These are phyloP conservation scores for Massariosphaeria phaeospora DNA, from an alignment of 495 filamentous ascomycete species.

Conservation along the genomic window DNA sequence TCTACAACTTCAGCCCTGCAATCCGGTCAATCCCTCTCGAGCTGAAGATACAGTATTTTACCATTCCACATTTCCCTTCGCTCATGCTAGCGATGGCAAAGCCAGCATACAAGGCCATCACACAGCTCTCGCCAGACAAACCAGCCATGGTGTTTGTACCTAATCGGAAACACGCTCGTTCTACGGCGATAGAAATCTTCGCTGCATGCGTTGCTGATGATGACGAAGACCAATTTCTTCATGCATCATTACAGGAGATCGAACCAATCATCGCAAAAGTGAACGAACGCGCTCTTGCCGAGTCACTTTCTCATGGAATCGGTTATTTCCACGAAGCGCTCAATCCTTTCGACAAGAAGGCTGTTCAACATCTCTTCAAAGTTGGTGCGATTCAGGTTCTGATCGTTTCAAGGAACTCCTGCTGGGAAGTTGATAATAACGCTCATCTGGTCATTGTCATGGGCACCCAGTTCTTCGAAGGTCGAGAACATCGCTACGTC, in stretches of 20 bases:
- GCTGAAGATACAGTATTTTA: conserved; percentile 91
- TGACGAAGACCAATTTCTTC: conserved; percentile 88
- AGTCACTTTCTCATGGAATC: conserved; percentile 91
- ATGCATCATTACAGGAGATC: conserved; percentile 74
- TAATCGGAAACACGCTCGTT: conserved; percentile 82
- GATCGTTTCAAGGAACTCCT: conserved; percentile 88
- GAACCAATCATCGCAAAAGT: conserved; percentile 73
- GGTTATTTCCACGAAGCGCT: conserved; percentile 97
- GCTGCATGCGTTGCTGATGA: conserved; percentile 80
- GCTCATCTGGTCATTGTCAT: conserved; percentile 92
- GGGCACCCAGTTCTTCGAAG: conserved; percentile 99
- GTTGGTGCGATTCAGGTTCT: conserved; percentile 91
- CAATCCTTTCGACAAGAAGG: conserved; percentile 79
- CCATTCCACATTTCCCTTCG: conserved; percentile 93
- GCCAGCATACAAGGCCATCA: conserved; percentile 79
- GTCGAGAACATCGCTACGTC: conserved; percentile 93
- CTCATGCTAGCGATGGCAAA: conserved; percentile 98
- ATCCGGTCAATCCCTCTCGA: conserved; percentile 83
- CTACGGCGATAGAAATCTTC: conserved; percentile 84
- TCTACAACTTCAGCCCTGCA: conserved; percentile 96
- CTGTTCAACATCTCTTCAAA: conserved; percentile 84
- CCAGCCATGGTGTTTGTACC: conserved; percentile 89
- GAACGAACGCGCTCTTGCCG: conserved; percentile 78
- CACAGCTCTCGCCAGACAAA: conserved; percentile 79
- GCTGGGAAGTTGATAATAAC: conserved; percentile 87